A percentile compares a stretch with the other conserved stretches of the same genome.
Conservation (phyloP, 2,329 filamentous ascomycete species). For the Colletotrichum sidae region DNA sequence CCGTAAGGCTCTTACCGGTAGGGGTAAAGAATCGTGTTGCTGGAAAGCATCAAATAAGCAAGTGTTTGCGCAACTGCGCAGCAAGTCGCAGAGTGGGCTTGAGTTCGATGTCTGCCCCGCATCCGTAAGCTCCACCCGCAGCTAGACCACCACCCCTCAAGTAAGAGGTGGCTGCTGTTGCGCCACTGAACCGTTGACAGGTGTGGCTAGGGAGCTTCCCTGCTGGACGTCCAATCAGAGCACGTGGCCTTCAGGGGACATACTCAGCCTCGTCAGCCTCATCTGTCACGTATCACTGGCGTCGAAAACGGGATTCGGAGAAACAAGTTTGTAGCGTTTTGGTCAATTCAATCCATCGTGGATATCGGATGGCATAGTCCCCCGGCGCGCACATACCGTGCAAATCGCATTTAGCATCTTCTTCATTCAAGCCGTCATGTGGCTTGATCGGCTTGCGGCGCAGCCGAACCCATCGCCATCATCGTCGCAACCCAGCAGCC, state of each 20-base stretch:
- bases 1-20: too few species aligned
- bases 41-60: too few species aligned
- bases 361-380: conserved; percentile 24
- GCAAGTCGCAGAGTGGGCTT: too few species aligned
- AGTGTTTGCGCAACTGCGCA: too few species aligned
- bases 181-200: too few species aligned
- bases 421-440: conserved; percentile 67
- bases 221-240: conserved; percentile 24
- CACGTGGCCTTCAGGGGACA: conserved; percentile 12
- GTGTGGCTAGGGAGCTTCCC: neutral
- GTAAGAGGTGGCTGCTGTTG: too few species aligned
- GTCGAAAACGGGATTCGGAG: conserved; percentile 13
- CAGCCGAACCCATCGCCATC: conserved; percentile 71
- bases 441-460: conserved; percentile 87
- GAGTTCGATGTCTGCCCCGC: too few species aligned
- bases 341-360: neutral
- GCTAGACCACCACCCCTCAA: too few species aligned
- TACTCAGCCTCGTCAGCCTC: conserved; percentile 23
- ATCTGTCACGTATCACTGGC: conserved; percentile 16
- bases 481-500: conserved; percentile 65
- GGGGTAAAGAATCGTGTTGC: too few species aligned
- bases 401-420: conserved; percentile 34
- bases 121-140: too few species aligned
- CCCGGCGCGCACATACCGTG: neutral
- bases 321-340: conserved; percentile 4